Evolutionary conservation across 2,329 filamentous ascomycete species (phyloP), one percentile per base, ranked within the genome.

Genomic region (Cytospora piceicola): DNA sequence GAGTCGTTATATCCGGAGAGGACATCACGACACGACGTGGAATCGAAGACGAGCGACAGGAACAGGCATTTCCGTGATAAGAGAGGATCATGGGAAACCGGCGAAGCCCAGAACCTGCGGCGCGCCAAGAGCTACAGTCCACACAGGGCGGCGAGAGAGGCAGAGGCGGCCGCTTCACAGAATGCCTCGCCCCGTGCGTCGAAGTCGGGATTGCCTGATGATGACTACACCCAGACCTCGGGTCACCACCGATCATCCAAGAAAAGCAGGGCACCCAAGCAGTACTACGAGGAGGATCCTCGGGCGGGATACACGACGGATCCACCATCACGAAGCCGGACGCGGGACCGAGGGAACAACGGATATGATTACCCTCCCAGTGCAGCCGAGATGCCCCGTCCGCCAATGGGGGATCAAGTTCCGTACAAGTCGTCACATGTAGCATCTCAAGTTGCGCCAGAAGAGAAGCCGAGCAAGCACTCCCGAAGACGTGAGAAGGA

Each of bases 111-210:
- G 39, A 63, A 56, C 17, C n/a, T 68, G 42, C 39, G 59, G 9
- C 49, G 66, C 4, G 56, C 66, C 46, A 68, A 66, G 59, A 68
- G 66, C 59, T 49, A 68, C 55, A 68, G 66, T 52, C 66, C 66
- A 1, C 29, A 53, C 34, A 49, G 66, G 39, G 63, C 61, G 24
- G 61, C 57, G 4, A 64, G 65, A 36, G 61, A 67, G 52, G 34
- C 52, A 15, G 62, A 67, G 30, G 49, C 58, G 17, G 46, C 4
- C 4, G 1, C n/a, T 2, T 54, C 63, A 22, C 46, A 54, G 12
- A 30, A 52, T 3, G 49, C 34, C 12, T 67, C 66, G 12, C 63
- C 66, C 2, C 57, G 59, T 36, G 63, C 58, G 2, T 32, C 63
- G 42, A 67, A 58, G 62, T 52, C 62, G 24, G 14, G 34, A 17